Evolutionary conservation across 345 rosid species (phyloP).

Genomic region (Diplotaxis tenuifolia): DNA sequence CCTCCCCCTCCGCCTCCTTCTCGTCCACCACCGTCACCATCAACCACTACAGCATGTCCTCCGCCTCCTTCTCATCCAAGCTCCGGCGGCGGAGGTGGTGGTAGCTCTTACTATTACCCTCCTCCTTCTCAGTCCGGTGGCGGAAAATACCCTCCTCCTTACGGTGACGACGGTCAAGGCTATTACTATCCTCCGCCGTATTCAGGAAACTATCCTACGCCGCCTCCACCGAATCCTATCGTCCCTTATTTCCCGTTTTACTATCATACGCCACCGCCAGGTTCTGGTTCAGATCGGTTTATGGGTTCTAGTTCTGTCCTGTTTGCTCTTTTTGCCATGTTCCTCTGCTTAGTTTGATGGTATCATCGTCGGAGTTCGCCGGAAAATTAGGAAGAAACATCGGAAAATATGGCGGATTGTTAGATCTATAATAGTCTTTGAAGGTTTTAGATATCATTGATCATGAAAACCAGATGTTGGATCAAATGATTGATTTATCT

Average conservation of each 20-base stretch:
- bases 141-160: slow-evolving; percentile 46
- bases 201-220: slow-evolving; percentile 49
- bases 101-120: slow-evolving; percentile 50
- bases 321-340: not conserved
- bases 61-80: slow-evolving; percentile 75
- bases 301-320: not conserved
- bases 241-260: slow-evolving; percentile 95
- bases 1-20: slow-evolving; percentile 48
- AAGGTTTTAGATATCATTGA: slow-evolving; percentile 13
- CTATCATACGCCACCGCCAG: slow-evolving; percentile 70
- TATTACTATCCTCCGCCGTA: slow-evolving; percentile 62
- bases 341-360: slow-evolving; percentile 22
- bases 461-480: slow-evolving; percentile 23
- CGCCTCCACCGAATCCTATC: slow-evolving; percentile 95
- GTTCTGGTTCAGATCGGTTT: slow-evolving; percentile 24
- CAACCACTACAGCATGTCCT: slow-evolving; percentile 46
- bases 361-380: not conserved
- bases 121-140: slow-evolving; percentile 58
- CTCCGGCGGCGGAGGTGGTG: slow-evolving; percentile 35
- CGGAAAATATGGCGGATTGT: slow-evolving; percentile 12
- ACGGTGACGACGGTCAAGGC: slow-evolving; percentile 44
- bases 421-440: slow-evolving; percentile 19
- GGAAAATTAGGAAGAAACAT: not conserved
- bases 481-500: slow-evolving; percentile 21
- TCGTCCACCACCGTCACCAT: slow-evolving; percentile 47